Percentiles rank a stretch among this genome's conserved stretches.
Conservation (phyloP, 345 rosid genomes). For the Combretum micranthum region DNA sequence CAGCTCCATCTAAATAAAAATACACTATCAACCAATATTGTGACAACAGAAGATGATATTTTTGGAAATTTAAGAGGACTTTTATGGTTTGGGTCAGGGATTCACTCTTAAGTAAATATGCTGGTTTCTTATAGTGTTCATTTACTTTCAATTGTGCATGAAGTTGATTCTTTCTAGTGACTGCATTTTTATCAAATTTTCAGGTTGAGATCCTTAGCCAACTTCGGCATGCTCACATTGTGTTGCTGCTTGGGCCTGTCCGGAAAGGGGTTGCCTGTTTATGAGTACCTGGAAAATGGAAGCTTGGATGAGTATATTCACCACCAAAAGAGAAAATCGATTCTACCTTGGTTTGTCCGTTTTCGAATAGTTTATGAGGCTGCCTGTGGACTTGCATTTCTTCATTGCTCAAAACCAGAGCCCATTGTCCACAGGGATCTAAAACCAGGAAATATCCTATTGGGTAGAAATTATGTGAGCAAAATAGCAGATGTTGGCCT, state of each 20-base stretch:
- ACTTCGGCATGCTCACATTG: constrained; percentile 67
- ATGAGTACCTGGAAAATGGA: constrained; percentile 84
- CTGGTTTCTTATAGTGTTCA: background rate
- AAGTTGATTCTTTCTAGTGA: background rate
- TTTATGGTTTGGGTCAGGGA: too few relatives aligned
- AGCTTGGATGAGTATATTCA: constrained; percentile 59
- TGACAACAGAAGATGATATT: too few relatives aligned
- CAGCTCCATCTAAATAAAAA: too few relatives aligned
- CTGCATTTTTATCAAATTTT: constrained; percentile 8
- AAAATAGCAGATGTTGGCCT: constrained; percentile 88
- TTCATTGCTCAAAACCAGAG: constrained; percentile 89
- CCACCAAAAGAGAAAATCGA: constrained; percentile 43
- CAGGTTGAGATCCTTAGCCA: constrained; percentile 87
- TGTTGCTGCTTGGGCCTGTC: constrained; percentile 85
- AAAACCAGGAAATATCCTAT: constrained; percentile 73
- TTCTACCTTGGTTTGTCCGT: constrained; percentile 79
- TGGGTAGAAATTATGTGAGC: constrained; percentile 68
- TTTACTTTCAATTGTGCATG: background rate
- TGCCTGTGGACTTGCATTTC: constrained; percentile 77
- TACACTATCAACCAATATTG: too few relatives aligned
- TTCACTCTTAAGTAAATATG: background rate
- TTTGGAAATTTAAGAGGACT: background rate
- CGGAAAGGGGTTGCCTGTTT: constrained; percentile 68
- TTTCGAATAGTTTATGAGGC: constrained; percentile 70
- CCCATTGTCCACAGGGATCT: constrained; percentile 83